These are phyloP conservation scores for Cyberlindnera maritima DNA, from an alignment of 805 yeast species.

Conservation along the genomic window DNA sequence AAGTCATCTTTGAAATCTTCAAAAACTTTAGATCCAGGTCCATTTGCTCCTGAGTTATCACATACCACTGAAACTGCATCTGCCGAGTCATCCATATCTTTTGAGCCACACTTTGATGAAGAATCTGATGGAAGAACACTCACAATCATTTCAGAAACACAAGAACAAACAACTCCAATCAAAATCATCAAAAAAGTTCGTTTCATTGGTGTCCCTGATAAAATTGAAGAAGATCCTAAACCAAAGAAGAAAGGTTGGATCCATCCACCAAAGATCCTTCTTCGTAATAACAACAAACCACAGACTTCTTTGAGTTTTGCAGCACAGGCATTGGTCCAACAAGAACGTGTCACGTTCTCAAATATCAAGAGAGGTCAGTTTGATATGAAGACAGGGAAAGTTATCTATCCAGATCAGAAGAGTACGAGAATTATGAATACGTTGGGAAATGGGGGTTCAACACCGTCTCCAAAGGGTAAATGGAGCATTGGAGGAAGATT, in stretches of 20 bases:
- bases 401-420: constrained; percentile 16
- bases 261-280: constrained; percentile 19
- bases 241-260: constrained; percentile 26
- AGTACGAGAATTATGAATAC: constrained; percentile 13
- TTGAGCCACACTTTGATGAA: constrained; percentile 1
- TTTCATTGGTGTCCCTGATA: constrained; percentile 28
- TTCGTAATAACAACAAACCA: constrained; percentile 3
- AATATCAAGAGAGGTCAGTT: constrained; percentile 23
- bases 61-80: constrained; percentile 8
- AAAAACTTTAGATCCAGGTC: background rate
- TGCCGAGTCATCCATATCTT: constrained; percentile 6
- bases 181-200: constrained; percentile 26
- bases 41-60: constrained; percentile 15
- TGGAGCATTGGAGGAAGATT: constrained; percentile 17
- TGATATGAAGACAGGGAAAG: constrained; percentile 21
- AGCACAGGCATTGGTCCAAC: constrained; percentile 25
- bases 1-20: constrained; percentile 7
- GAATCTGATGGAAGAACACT: constrained; percentile 5
- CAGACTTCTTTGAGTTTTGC: constrained; percentile 20
- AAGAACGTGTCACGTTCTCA: constrained; percentile 25
- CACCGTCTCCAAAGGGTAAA: constrained; percentile 7
- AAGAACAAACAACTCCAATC: constrained; percentile 2
- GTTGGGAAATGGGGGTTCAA: constrained; percentile 1
- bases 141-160: constrained; percentile 3
- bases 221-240: constrained; percentile 19